Percentiles rank a stretch among this genome's conserved stretches.
Conservation (phyloP, 2,329 filamentous ascomycete species). For the Diaporthe batatas region DNA sequence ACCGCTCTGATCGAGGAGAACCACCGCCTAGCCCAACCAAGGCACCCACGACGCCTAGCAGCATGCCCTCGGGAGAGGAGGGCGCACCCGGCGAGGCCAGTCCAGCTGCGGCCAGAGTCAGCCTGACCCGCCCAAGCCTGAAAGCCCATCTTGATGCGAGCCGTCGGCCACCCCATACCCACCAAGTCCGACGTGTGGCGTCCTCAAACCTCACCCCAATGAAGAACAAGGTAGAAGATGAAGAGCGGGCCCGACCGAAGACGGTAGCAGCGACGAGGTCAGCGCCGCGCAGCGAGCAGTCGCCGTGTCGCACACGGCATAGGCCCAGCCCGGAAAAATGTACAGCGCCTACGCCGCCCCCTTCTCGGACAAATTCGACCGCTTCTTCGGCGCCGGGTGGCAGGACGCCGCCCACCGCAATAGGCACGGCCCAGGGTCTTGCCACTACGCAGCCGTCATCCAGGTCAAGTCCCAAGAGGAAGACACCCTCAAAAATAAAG, state of each 20-base stretch:
- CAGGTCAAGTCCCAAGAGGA: conserved; percentile 11
- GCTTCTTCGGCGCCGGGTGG: neutral
- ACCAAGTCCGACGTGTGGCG: conserved; percentile 12
- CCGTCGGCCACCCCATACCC: conserved; percentile 19
- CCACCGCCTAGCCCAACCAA: neutral
- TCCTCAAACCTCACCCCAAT: conserved; percentile 21
- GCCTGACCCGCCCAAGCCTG: conserved; percentile 21
- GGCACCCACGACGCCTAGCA: neutral
- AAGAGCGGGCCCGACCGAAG: conserved; percentile 18
- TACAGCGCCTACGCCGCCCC: conserved; percentile 3
- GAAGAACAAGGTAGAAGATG: conserved; percentile 1
- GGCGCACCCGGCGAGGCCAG: neutral
- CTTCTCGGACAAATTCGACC: conserved; percentile 23
- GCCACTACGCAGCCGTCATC: neutral
- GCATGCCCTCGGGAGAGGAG: neutral
- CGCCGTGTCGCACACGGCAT: conserved; percentile 1
- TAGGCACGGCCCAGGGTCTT: neutral
- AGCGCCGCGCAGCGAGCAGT: neutral
- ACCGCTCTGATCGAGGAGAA: conserved; percentile 19
- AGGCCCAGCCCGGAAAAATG: neutral
- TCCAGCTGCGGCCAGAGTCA: conserved; percentile 4
- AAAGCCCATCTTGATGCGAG: conserved; percentile 40
- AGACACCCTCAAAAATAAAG: conserved; percentile 16
- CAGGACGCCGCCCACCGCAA: neutral
- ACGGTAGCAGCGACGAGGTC: conserved; percentile 20